Conservation (phyloP, 2,329 filamentous ascomycete species). For the Aspergillus sp. region DNA sequence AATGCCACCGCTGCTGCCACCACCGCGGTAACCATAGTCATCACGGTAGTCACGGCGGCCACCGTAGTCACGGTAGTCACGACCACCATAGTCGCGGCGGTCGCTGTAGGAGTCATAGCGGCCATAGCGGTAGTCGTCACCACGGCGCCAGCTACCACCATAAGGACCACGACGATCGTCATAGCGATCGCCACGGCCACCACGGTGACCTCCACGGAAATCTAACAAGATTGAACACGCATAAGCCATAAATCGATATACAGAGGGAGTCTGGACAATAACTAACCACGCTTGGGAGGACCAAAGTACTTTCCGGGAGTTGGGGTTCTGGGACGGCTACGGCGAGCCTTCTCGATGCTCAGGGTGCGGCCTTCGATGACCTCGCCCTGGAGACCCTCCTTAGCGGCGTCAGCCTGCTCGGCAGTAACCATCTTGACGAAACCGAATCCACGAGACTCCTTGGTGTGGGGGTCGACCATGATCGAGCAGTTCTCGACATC, state of each 20-base stretch:
- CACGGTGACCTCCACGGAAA: slow-evolving; percentile 46
- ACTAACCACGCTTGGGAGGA: slow-evolving; percentile 92
- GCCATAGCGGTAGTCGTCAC: slow-evolving; percentile 46
- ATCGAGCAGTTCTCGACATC: slow-evolving; percentile 99
- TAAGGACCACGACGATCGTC: slow-evolving; percentile 57
- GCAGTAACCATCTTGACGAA: slow-evolving; percentile 99
- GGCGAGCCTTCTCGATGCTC: slow-evolving; percentile 98
- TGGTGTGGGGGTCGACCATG: slow-evolving; percentile 97
- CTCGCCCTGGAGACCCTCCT: slow-evolving; percentile 93
- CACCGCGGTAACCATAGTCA: slow-evolving; percentile 42
- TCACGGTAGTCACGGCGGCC: slow-evolving; percentile 50
- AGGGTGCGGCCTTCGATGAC: slow-evolving; percentile 91
- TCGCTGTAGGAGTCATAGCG: slow-evolving; percentile 50
- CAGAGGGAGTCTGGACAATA: not conserved
- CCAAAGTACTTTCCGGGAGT: slow-evolving; percentile 99
- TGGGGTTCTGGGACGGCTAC: slow-evolving; percentile 89
- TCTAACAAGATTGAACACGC: slow-evolving; percentile 22
- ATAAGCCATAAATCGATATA: not conserved
- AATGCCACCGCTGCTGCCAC: slow-evolving; percentile 40
- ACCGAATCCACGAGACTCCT: slow-evolving; percentile 97
- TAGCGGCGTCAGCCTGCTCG: slow-evolving; percentile 94
- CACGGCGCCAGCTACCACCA: slow-evolving; percentile 52
- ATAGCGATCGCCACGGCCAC: slow-evolving; percentile 51
- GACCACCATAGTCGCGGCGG: slow-evolving; percentile 53
- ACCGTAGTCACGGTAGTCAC: slow-evolving; percentile 49